A percentile compares a stretch with the other conserved stretches of the same genome.
These are phyloP conservation scores for Salix dunnii DNA, from an alignment of 345 rosid genomes.

Conservation along the genomic window DNA sequence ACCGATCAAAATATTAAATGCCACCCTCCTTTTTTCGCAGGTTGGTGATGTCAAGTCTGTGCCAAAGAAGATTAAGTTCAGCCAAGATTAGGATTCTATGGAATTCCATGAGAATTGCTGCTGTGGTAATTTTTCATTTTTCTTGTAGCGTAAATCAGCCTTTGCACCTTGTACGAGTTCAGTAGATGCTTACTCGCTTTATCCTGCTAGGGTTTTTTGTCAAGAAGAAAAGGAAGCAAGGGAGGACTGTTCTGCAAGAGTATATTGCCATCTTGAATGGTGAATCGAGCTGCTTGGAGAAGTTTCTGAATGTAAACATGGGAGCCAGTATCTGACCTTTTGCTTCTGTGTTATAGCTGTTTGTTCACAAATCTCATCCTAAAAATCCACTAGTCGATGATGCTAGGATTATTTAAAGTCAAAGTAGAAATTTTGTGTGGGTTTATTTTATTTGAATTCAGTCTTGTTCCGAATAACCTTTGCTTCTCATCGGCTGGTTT, in stretches of 20 bases:
- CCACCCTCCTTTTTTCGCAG: slow-evolving; percentile 32
- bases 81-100: slow-evolving; percentile 37
- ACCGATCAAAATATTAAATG: neutral
- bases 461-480: neutral
- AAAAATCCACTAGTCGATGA: neutral
- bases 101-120: neutral
- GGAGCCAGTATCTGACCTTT: neutral
- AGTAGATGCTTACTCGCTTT: neutral
- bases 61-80: slow-evolving; percentile 78
- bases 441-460: neutral
- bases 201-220: neutral
- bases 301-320: neutral
- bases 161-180: neutral
- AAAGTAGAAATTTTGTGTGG: neutral
- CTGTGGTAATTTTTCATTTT: neutral
- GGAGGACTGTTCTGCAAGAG: neutral
- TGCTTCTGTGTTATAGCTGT: neutral
- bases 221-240: neutral
- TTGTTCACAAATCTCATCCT: neutral
- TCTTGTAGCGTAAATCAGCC: neutral
- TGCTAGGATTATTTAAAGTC: neutral
- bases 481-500: neutral
- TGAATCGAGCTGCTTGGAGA: neutral
- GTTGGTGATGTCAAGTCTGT: slow-evolving; percentile 53
- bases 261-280: neutral